Conservation (phyloP, 768 basidiomycete species). For the Hemileccinum rubropunctum region DNA sequence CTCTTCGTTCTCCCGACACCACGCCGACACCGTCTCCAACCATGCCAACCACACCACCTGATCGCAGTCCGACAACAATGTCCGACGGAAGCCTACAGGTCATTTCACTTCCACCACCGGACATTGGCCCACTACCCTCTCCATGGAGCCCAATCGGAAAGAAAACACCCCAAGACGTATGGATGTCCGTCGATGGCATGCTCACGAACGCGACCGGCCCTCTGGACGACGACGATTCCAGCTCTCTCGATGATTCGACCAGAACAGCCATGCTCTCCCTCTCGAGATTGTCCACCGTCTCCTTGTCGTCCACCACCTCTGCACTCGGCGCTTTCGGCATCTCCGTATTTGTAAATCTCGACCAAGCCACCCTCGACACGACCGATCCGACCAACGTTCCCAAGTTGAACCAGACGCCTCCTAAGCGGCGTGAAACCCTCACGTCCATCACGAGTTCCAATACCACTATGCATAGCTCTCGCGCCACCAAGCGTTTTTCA, state of each 20-base stretch:
- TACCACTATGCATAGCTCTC: too few relatives aligned
- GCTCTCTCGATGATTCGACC: too few relatives aligned
- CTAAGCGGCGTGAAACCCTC: too few relatives aligned
- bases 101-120: conserved; percentile 15
- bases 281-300: neutral
- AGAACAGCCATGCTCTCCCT: too few relatives aligned
- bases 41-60: neutral
- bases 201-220: conserved; percentile 19
- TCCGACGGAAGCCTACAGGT: conserved; percentile 24
- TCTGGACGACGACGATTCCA: neutral
- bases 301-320: conserved; percentile 15
- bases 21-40: conserved; percentile 8
- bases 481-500: too few relatives aligned
- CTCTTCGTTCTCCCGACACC: too few relatives aligned
- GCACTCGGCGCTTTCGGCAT: conserved; percentile 19
- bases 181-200: conserved; percentile 23
- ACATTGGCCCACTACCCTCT: conserved; percentile 21
- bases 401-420: neutral
- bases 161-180: conserved; percentile 10
- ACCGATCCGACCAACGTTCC: neutral
- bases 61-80: conserved; percentile 25
- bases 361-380: too few relatives aligned
- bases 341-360: conserved; percentile 15
- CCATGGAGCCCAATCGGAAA: conserved; percentile 29
- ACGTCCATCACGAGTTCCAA: neutral